phyloP scores from a whole-genome alignment of 371 early-diverging fungal species.

The Syncephalastrum racemosum region DNA sequence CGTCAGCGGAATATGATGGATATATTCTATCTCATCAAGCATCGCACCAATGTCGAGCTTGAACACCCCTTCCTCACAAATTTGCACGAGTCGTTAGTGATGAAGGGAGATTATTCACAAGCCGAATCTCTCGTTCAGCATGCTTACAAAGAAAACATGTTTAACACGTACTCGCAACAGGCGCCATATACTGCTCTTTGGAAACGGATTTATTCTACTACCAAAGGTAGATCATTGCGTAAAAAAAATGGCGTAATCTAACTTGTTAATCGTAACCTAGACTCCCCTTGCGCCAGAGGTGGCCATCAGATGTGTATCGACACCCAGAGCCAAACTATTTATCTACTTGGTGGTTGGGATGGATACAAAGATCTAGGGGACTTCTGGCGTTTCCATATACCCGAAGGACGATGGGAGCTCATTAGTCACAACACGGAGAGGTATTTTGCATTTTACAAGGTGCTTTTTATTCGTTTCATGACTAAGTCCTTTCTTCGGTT shows the following conservation, averaged over 20 bases:
- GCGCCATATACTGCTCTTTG: conserved; percentile 75
- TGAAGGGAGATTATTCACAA: conserved; percentile 68
- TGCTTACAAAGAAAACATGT: conserved; percentile 61
- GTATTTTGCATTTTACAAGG: conserved; percentile 32
- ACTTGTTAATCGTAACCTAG: conserved; percentile 17
- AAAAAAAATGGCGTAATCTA: neutral
- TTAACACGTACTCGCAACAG: conserved; percentile 65
- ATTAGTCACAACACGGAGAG: conserved; percentile 72
- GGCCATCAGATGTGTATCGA: conserved; percentile 98
- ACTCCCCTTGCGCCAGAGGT: conserved; percentile 70
- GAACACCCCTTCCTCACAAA: conserved; percentile 82
- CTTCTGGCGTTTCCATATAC: conserved; percentile 83
- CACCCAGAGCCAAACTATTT: conserved; percentile 68
- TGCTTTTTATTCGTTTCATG: no score
- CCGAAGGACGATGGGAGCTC: conserved; percentile 66
- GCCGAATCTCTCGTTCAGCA: conserved; percentile 70
- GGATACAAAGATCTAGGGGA: conserved; percentile 87
- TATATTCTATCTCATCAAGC: conserved; percentile 68
- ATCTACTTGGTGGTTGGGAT: conserved; percentile 96
- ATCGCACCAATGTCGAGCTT: conserved; percentile 60
- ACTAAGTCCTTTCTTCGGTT: no score
- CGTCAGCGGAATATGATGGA: conserved; percentile 77
- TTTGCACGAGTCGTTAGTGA: conserved; percentile 67
- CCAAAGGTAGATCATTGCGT: conserved; percentile 20
- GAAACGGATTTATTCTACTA: conserved; percentile 53